Percentiles rank a stretch among this genome's conserved stretches.
These are phyloP conservation scores for Magnolia sinica DNA, from an alignment of 164 flowering plant genomes.

Conservation along the genomic window DNA sequence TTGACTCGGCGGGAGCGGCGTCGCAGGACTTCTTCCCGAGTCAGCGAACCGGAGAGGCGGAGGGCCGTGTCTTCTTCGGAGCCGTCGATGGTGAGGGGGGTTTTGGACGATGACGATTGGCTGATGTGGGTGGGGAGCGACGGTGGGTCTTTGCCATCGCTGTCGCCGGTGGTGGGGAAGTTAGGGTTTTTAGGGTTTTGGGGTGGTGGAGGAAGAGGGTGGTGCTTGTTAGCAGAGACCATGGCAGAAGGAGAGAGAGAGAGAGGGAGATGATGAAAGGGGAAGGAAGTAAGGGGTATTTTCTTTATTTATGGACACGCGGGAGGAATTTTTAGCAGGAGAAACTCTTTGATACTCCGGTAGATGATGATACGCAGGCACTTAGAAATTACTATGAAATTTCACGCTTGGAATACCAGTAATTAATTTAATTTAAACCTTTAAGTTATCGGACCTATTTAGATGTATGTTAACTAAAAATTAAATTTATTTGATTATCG, in stretches of 20 bases:
- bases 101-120: not conserved
- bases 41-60: constrained; percentile 31
- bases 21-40: constrained; percentile 49
- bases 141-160: constrained; percentile 19
- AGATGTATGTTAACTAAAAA: too few species aligned
- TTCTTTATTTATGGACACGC: not conserved
- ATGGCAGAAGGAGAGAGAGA: not conserved
- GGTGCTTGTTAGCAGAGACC: not conserved
- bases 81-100: constrained; percentile 23
- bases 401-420: too few species aligned
- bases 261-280: not conserved
- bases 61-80: constrained; percentile 32
- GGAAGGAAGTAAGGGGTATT: not conserved
- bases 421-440: too few species aligned
- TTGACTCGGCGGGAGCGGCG: constrained; percentile 46
- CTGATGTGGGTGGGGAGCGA: not conserved
- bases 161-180: constrained; percentile 10
- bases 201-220: not conserved
- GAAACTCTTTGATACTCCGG: not conserved
- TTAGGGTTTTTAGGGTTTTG: not conserved
- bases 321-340: not conserved
- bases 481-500: too few species aligned
- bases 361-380: not conserved
- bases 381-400: too few species aligned
- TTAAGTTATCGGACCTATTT: too few species aligned